Evolutionary conservation across 2,329 filamentous ascomycete genomes (phyloP), one percentile per base, ranked within the genome.

Genomic region (Coniochaeta sp.): DNA sequence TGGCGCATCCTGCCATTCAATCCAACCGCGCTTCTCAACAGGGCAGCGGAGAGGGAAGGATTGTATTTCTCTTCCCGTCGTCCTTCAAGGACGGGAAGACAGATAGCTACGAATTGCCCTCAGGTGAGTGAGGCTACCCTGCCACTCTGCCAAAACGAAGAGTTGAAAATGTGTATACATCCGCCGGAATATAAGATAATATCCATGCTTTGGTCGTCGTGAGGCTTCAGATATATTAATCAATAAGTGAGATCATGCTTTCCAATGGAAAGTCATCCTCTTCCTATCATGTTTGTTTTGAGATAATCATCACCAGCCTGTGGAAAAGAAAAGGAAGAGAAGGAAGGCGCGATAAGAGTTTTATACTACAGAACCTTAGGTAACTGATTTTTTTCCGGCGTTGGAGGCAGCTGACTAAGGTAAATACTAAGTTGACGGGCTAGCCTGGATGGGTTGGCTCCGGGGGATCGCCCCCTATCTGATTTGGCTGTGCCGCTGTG

Each of bases 241-340:
- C 54, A 71, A 74, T 75, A 73, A 70, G 77, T 85, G 79, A 85
- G 79, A 86, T 86, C 84, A 86, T 80, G 76, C 77, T 78, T 76
- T 76, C 78, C 74, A 63, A 59, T 74, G 73, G 80, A 77, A 79
- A 76, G 81, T 86, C 82, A 86, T 78, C 81, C 83, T 87, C 84
- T 87, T 87, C 84, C 84, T 87, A 87, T 87, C 81, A 84, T 84
- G 73, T 70, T 76, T 79, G 77, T 76, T 77, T 76, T 65, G 72
- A 70, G 72, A 71, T 74, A 80, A 83, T 86, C 84, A 86, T 87
- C 84, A 87, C 72, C 61, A 85, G 82, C 83, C 77, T 71, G 72
- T 70, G 66, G 62, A 69, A 67, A 70, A 65, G 69, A 69, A 66
- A 67, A 33, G 16, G 36, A 44, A 58, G 54, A 57, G 31, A 38